These are phyloP conservation scores for Hirschfeldia incana DNA, from an alignment of 345 rosid genomes.

Conservation along the genomic window DNA sequence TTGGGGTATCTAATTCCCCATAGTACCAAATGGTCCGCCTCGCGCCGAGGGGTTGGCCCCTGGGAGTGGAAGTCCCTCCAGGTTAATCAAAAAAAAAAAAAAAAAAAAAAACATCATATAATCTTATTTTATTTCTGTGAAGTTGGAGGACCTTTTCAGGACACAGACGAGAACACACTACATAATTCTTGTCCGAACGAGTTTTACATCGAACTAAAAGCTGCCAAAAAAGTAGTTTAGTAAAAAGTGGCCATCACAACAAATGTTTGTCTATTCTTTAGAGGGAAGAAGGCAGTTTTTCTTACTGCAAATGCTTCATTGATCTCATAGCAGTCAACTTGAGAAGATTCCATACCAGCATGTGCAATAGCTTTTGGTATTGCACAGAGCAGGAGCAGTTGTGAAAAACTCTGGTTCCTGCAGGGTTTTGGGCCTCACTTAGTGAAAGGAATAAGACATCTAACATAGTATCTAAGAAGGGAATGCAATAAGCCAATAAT, in stretches of 20 bases:
- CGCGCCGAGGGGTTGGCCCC: too few species aligned
- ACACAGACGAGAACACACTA: background rate
- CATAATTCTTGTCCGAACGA: too few species aligned
- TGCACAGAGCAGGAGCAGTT: conserved; percentile 88
- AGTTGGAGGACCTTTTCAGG: background rate
- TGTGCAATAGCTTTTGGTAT: conserved; percentile 87
- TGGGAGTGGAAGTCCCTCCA: too few species aligned
- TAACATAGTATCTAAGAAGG: too few species aligned
- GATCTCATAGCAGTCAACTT: conserved; percentile 88
- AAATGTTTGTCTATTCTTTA: background rate
- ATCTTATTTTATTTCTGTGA: background rate
- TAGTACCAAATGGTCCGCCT: too few species aligned
- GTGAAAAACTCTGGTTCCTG: conserved; percentile 98
- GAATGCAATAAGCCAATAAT: background rate
- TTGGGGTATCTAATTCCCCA: too few species aligned
- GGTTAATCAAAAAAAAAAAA: too few species aligned
- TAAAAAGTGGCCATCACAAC: background rate
- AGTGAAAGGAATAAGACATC: conserved; percentile 10
- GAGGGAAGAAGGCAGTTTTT: background rate
- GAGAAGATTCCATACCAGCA: conserved; percentile 81
- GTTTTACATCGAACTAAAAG: too few species aligned
- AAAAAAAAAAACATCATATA: too few species aligned
- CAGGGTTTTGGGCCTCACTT: conserved; percentile 30
- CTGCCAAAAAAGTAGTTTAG: background rate
- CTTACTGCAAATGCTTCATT: conserved; percentile 98